These are phyloP conservation scores for Arxiozyma bovina DNA, from an alignment of 1,139 yeast genomes.

Conservation along the genomic window DNA sequence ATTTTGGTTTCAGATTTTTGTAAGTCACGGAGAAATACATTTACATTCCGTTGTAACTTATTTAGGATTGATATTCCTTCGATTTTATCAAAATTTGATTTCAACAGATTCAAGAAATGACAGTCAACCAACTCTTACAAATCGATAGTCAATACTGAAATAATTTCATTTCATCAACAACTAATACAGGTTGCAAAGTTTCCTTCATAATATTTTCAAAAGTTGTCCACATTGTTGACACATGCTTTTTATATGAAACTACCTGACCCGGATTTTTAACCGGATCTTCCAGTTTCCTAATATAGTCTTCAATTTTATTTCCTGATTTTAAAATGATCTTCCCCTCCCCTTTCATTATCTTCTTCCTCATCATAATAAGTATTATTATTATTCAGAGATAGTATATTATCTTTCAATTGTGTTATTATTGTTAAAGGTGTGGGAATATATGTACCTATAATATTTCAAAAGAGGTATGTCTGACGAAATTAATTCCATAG, in stretches of 20 bases:
- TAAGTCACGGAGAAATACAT: conserved; percentile 9
- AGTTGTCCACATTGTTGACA: conserved; percentile 2
- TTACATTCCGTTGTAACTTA: conserved; percentile 8
- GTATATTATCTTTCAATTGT: not conserved
- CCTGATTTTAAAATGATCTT: no score
- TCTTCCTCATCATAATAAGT: no score
- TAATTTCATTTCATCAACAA: conserved; percentile 9
- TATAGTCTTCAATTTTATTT: no score
- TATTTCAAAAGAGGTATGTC: not conserved
- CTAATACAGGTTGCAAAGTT: conserved; percentile 4
- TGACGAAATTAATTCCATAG: not conserved
- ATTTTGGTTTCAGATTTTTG: conserved; percentile 14
- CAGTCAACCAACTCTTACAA: conserved; percentile 7
- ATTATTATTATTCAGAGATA: not conserved
- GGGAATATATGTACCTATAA: not conserved
- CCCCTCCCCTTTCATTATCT: no score
- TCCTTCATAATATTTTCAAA: conserved; percentile 8
- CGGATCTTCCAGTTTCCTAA: not conserved
- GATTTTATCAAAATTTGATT: conserved; percentile 9
- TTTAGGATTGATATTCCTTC: conserved; percentile 13
- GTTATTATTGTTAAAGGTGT: not conserved
- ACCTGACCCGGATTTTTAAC: not conserved
- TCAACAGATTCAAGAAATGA: conserved; percentile 8
- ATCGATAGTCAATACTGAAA: conserved; percentile 2
- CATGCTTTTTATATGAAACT: conserved; percentile 5